Evolutionary conservation across 257 asterid genomes (phyloP).

Genomic region (Plantago ovata): DNA sequence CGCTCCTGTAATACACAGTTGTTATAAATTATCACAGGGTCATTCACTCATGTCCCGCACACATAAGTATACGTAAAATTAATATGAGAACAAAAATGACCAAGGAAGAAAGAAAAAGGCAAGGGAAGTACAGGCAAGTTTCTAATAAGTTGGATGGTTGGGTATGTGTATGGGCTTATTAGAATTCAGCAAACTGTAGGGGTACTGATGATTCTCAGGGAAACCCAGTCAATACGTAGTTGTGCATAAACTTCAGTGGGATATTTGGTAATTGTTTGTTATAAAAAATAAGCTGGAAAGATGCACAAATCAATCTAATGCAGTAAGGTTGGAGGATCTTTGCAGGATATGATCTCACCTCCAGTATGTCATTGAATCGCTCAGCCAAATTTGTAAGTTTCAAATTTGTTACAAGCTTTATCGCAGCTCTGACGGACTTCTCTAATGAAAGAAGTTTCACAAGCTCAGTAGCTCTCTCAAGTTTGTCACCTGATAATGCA

Average conservation of each 20-base stretch:
- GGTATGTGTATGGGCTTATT: no score
- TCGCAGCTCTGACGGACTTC: conserved; percentile 86
- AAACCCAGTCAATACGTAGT: not conserved
- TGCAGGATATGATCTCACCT: conserved; percentile 42
- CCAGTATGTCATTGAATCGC: conserved; percentile 78
- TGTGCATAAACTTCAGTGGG: not conserved
- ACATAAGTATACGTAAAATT: no score
- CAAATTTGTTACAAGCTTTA: conserved; percentile 84
- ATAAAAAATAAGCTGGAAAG: not conserved
- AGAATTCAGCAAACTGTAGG: no score
- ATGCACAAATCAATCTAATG: not conserved
- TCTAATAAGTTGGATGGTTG: no score
- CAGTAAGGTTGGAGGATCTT: not conserved
- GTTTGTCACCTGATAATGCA: conserved; percentile 74
- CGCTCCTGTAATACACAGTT: conserved; percentile 49
- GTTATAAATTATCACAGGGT: not conserved
- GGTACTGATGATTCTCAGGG: not conserved
- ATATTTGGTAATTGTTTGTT: not conserved
- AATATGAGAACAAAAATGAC: not conserved
- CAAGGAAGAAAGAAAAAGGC: not conserved
- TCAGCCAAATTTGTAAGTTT: conserved; percentile 94
- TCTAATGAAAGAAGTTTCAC: conserved; percentile 80
- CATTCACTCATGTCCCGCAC: not conserved
- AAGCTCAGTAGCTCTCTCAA: conserved; percentile 85
- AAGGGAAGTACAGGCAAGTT: no score